A percentile compares a stretch with the other conserved stretches of the same genome.
phyloP scores from a whole-genome alignment of 805 yeast genomes.

The Ogataea allantospora region DNA sequence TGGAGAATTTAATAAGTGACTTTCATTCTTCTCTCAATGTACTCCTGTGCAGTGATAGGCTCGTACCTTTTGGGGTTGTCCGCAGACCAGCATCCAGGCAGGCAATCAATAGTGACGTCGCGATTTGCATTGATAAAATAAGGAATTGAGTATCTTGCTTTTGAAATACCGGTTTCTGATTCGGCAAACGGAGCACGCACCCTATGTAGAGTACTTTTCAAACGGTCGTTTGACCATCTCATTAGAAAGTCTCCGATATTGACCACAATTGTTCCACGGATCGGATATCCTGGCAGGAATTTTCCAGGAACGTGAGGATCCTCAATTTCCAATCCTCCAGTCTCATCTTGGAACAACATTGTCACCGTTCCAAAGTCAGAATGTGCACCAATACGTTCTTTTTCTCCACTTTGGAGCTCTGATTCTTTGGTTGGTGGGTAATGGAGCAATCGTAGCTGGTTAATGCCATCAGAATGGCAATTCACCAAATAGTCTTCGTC shows the following conservation, averaged over 20 bases:
- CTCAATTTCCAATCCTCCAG: conserved; percentile 39
- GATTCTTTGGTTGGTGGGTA: conserved; percentile 31
- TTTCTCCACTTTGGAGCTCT: conserved; percentile 26
- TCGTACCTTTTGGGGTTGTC: conserved; percentile 18
- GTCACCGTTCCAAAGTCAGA: conserved; percentile 39
- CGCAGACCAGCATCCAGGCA: conserved; percentile 21
- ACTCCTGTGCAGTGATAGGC: conserved; percentile 23
- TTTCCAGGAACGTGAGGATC: conserved; percentile 30
- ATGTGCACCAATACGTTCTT: conserved; percentile 39
- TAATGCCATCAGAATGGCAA: conserved; percentile 26
- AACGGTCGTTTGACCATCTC: conserved; percentile 38
- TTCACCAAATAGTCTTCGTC: conserved; percentile 29
- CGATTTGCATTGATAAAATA: conserved; percentile 25
- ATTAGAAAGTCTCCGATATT: conserved; percentile 39
- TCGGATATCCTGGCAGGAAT: conserved; percentile 28
- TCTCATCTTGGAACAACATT: conserved; percentile 34
- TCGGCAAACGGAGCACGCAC: conserved; percentile 32
- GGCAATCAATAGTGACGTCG: conserved; percentile 14
- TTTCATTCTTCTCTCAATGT: conserved; percentile 19
- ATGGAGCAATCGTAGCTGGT: conserved; percentile 33
- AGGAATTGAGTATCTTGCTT: conserved; percentile 30
- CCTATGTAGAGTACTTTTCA: conserved; percentile 38
- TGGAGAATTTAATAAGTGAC: conserved; percentile 16
- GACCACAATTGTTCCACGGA: conserved; percentile 35
- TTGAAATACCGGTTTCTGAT: conserved; percentile 14